Percentiles rank a stretch among this genome's conserved stretches.
Evolutionary conservation across 768 basidiomycete species (phyloP).

Genomic region (Rhodotorula paludigena): DNA sequence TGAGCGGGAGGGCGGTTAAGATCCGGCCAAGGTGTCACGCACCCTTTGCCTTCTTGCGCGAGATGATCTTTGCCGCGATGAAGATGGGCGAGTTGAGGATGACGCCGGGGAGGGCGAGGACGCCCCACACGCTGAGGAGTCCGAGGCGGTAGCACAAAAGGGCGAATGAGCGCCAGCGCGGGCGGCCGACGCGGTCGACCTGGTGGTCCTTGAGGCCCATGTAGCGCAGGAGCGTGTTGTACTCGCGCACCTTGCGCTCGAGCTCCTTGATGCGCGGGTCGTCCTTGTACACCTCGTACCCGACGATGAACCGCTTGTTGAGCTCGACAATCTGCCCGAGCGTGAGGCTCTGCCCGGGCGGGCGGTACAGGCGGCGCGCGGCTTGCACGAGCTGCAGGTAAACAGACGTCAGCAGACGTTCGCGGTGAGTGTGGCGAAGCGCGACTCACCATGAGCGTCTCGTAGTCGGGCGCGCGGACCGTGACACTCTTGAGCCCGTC

Average conservation of each 20-base stretch:
- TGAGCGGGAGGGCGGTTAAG: neutral
- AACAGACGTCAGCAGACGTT: neutral
- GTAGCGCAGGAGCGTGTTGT: constrained; percentile 80
- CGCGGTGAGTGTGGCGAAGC: neutral
- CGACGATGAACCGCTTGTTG: constrained; percentile 85
- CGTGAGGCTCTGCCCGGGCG: constrained; percentile 87
- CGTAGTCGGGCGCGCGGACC: constrained; percentile 89
- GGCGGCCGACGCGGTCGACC: constrained; percentile 42
- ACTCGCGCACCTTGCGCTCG: constrained; percentile 72
- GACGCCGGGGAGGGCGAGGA: constrained; percentile 81
- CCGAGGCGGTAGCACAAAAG: constrained; percentile 75
- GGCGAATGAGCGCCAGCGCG: constrained; percentile 69
- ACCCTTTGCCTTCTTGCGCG: constrained; percentile 73
- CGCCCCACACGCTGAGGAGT: constrained; percentile 72
- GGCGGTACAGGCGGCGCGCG: constrained; percentile 83
- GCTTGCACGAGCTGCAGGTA: constrained; percentile 80
- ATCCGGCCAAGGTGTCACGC: neutral
- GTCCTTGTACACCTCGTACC: constrained; percentile 85
- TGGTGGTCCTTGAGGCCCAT: constrained; percentile 60
- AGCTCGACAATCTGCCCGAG: constrained; percentile 93
- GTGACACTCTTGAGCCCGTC: constrained; percentile 94
- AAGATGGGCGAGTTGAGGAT: constrained; percentile 91
- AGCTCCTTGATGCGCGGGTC: constrained; percentile 81
- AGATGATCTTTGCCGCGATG: constrained; percentile 78
- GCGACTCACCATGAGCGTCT: constrained; percentile 84